Base-by-base conservation (phyloP, 2,329 filamentous ascomycete species). In the Colletotrichum liaoningense region DNA sequence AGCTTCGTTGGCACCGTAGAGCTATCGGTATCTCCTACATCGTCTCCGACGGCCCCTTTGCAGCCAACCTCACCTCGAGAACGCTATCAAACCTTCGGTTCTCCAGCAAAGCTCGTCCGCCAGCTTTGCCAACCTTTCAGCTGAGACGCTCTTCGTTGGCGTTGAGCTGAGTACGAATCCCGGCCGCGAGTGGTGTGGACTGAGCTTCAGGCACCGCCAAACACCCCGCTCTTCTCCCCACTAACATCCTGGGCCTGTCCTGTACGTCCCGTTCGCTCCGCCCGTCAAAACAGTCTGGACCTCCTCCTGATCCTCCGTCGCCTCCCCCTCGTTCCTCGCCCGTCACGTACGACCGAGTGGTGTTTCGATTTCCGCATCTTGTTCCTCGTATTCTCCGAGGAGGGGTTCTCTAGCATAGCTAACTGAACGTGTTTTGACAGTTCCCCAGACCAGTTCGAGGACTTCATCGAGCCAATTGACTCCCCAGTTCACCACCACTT, bases 131-230 rank as follows among this genome's bases (percentile, higher is more conserved):
- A 56, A 63, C 11, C 30, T 22, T 52, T 38, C 38, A 38, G 30
- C 67, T 26, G 35, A 65, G n/a, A 63, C 26, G 59, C 26, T 56
- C 26, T 56, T 26, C 59, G 60, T 60, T 42, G 54, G 33, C 58
- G 19, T 16, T 69, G 35, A 6, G 65, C 65, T 72, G 54, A 64
- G 52, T 60, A 38, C 67, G 58, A 64, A 69, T 55, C 66, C 58
- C 69, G 59, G 58, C 59, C n/a, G 28, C 11, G 38, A 63, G 69
- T 63, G 30, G 69, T 70, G 38, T 72, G 66, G 69, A 59, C 69
- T 69, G 69, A 72, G 69, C 66, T 72, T 64, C 69, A 72, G 57
- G 64, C 69, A 72, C 69, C 59, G 54, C 54, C 65, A 49, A 72
- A 59, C 69, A 59, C 69, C 59, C 69, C 69, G 69, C 65, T 69